phyloP scores from a whole-genome alignment of 345 rosid genomes.

The Arabidopsis suecica region DNA sequence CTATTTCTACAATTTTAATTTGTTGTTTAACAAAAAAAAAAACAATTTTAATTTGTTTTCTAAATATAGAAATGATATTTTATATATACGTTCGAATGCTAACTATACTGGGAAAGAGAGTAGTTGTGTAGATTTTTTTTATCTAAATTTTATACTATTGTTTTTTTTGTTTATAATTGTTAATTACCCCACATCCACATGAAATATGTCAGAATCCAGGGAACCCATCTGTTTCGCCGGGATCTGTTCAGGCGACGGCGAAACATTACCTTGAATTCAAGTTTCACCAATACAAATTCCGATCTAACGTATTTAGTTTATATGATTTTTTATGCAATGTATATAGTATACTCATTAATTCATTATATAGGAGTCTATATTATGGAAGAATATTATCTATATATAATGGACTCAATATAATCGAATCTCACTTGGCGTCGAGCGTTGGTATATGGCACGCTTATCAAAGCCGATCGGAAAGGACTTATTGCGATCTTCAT shows the following conservation, averaged over 20 bases:
- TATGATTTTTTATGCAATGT: background rate
- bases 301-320: background rate
- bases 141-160: conserved; percentile 23
- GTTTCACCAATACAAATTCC: background rate
- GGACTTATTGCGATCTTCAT: conserved; percentile 43
- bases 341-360: background rate
- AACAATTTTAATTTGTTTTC: background rate
- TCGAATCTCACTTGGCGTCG: conserved; percentile 42
- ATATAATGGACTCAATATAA: conserved; percentile 8
- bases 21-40: too few relatives aligned
- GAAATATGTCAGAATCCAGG: conserved; percentile 51
- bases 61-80: background rate
- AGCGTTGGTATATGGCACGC: conserved; percentile 41
- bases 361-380: background rate
- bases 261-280: conserved; percentile 20
- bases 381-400: background rate
- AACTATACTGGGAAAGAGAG: conserved; percentile 11
- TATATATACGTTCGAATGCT: background rate
- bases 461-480: conserved; percentile 37
- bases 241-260: conserved; percentile 37
- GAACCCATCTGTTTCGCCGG: conserved; percentile 41
- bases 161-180: conserved; percentile 8
- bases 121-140: background rate
- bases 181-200: conserved; percentile 55
- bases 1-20: conserved; percentile 8